Base-by-base conservation (phyloP, 2,329 filamentous ascomycete genomes). In the Alternaria sp. region DNA sequence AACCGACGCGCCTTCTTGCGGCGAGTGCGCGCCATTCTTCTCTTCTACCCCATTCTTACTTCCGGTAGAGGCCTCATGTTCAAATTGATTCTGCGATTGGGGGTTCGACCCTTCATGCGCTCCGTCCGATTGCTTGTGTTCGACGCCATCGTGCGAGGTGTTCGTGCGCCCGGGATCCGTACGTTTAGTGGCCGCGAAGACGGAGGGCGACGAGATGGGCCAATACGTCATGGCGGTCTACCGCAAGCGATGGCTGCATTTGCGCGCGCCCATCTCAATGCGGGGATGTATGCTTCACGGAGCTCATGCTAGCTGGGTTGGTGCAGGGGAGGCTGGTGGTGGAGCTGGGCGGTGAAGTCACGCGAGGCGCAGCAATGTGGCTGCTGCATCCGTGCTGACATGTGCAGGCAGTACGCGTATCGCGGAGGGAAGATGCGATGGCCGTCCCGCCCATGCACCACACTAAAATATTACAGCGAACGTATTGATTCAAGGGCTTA, bases 151-250 rank as follows among this genome's bases (percentile, higher is more conserved):
- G 83, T 92, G 87, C 69, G 90, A 86, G 57, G 86, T 87, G 65
- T 88, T 81, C 66, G 86, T 82, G 61, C 83, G 85, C 69, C 84
- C 80, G 59, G 84, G 80, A 70, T 84, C 81, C 78, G 86, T 85
- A 76, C 86, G 87, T 82, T 88, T 92, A 83, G 86, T 91, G 73
- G 91, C 91, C 77, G 92, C 90, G 84, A 93, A 95, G 79, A 94
- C 89, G 79, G 90, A 89, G 77, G 93, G 92, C 79, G 92, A 92
- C 80, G 91, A 92, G 80, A 93, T 88, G 76, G 93, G 93, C 93
- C 93, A 96, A 86, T 96, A 96, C 93, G 96, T 96, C 85, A 81
- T 81, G 77, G 78, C 78, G 75, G 75, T 76, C 73, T 78, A 75
- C 70, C 70, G 61, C 73, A 74, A 73, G 70, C 71, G 73, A 72